Conservation (phyloP, 805 yeast species). For the Barnettozyma sp. region DNA sequence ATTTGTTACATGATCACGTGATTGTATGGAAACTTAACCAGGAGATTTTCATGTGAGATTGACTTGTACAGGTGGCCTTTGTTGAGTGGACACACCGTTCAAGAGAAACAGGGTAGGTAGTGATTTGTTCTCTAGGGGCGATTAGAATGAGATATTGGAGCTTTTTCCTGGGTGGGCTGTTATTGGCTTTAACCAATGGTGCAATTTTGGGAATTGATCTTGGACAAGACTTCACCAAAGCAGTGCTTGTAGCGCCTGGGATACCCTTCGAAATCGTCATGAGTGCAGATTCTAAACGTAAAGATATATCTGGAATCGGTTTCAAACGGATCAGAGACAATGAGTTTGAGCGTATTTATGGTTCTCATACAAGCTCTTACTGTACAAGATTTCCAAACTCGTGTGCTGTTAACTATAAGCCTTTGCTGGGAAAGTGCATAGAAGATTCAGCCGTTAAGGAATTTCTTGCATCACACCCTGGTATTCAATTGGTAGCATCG, state of each 20-base stretch:
- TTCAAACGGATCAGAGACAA: slow-evolving; percentile 40
- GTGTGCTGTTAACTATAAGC: slow-evolving; percentile 61
- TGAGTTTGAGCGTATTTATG: slow-evolving; percentile 66
- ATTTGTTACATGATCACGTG: too few species aligned
- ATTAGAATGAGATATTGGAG: slow-evolving; percentile 7
- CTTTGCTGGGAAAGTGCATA: slow-evolving; percentile 59
- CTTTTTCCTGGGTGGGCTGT: slow-evolving; percentile 6
- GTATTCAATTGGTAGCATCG: slow-evolving; percentile 39
- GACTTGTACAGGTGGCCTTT: too few species aligned
- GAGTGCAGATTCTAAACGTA: slow-evolving; percentile 87
- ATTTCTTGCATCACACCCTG: slow-evolving; percentile 55
- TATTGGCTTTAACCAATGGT: slow-evolving; percentile 27
- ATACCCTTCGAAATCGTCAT: slow-evolving; percentile 81
- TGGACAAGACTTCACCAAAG: slow-evolving; percentile 84
- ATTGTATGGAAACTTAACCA: too few species aligned
- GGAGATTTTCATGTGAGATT: too few species aligned
- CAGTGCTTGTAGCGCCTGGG: slow-evolving; percentile 85
- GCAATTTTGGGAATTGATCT: slow-evolving; percentile 85
- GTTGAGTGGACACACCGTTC: too few species aligned
- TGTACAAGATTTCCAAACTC: slow-evolving; percentile 69
- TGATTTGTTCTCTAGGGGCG: too few species aligned
- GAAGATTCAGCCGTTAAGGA: slow-evolving; percentile 39
- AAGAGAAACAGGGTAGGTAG: too few species aligned
- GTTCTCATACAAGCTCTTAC: slow-evolving; percentile 63
- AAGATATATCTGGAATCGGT: slow-evolving; percentile 76